These are phyloP conservation scores for Xylaria sp. DNA, from an alignment of 2,329 filamentous ascomycete species.

Conservation along the genomic window DNA sequence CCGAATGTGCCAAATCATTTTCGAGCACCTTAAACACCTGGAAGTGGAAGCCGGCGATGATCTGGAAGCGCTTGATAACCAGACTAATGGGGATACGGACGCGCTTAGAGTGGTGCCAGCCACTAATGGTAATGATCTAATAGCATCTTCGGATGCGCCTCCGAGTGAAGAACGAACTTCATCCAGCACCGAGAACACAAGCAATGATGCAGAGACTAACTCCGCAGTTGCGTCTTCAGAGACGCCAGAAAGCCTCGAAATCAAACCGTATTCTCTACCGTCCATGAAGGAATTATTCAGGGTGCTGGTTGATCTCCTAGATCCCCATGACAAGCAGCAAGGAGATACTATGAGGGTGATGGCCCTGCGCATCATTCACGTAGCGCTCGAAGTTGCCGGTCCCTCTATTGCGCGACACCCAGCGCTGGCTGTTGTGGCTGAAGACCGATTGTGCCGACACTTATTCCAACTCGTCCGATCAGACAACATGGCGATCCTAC, in stretches of 20 bases:
- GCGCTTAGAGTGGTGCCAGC: constrained; percentile 80
- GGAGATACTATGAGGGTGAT: constrained; percentile 96
- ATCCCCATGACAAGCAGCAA: constrained; percentile 87
- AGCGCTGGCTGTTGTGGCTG: constrained; percentile 77
- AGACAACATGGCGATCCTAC: constrained; percentile 91
- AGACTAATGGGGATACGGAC: constrained; percentile 63
- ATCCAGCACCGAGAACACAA: constrained; percentile 39
- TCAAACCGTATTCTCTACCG: constrained; percentile 86
- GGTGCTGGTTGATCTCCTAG: constrained; percentile 86
- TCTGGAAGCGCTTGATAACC: constrained; percentile 58
- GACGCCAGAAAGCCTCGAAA: constrained; percentile 39
- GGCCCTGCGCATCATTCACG: constrained; percentile 94
- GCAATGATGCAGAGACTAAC: constrained; percentile 26
- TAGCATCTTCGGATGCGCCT: constrained; percentile 46
- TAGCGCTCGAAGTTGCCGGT: constrained; percentile 91
- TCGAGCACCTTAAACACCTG: constrained; percentile 83
- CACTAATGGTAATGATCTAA: constrained; percentile 57
- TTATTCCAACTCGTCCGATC: constrained; percentile 94
- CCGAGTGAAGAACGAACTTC: constrained; percentile 37
- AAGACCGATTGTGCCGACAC: constrained; percentile 88
- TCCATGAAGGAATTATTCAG: constrained; percentile 93
- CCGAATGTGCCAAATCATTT: constrained; percentile 98
- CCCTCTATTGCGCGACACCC: constrained; percentile 93
- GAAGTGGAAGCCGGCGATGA: constrained; percentile 70
- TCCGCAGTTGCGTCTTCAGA: constrained; percentile 24